phyloP scores from a whole-genome alignment of 768 basidiomycete species.

The Mycena epipterygia region DNA sequence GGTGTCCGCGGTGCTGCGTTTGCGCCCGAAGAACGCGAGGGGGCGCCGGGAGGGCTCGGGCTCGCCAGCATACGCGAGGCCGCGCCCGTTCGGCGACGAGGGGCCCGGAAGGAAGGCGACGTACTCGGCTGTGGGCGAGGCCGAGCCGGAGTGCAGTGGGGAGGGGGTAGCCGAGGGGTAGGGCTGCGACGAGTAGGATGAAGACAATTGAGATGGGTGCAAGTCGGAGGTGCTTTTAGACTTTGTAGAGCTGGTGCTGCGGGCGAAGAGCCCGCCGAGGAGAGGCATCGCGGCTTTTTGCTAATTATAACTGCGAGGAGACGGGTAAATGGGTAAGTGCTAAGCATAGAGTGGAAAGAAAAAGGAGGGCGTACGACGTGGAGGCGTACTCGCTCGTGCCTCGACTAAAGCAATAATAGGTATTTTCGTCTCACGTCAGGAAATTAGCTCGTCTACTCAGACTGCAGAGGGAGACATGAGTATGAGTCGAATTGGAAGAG shows the following conservation, averaged over 20 bases:
- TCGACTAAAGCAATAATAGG: too few species aligned
- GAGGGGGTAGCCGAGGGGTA: not conserved
- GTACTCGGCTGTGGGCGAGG: slow-evolving; percentile 25
- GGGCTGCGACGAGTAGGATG: not conserved
- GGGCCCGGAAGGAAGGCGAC: slow-evolving; percentile 26
- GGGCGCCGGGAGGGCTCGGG: not conserved
- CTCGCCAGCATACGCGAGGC: slow-evolving; percentile 31
- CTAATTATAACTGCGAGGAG: too few species aligned
- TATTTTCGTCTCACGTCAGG: too few species aligned
- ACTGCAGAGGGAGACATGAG: too few species aligned
- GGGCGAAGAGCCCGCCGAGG: slow-evolving; percentile 36
- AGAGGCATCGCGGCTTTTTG: slow-evolving; percentile 34
- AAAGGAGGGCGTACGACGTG: too few species aligned
- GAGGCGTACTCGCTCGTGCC: too few species aligned
- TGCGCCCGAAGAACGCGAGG: slow-evolving; percentile 30
- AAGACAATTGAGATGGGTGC: not conserved
- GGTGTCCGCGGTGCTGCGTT: slow-evolving; percentile 5
- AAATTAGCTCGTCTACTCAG: too few species aligned
- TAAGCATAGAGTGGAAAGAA: too few species aligned
- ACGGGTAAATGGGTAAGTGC: too few species aligned
- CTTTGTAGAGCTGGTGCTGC: slow-evolving; percentile 12
- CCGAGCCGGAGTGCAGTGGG: not conserved
- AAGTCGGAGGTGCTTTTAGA: slow-evolving; percentile 17
- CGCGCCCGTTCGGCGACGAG: slow-evolving; percentile 28
- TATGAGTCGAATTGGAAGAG: too few species aligned